Evolutionary conservation across 2,329 filamentous ascomycete genomes (phyloP).

Genomic region (Diaporthe capsici): DNA sequence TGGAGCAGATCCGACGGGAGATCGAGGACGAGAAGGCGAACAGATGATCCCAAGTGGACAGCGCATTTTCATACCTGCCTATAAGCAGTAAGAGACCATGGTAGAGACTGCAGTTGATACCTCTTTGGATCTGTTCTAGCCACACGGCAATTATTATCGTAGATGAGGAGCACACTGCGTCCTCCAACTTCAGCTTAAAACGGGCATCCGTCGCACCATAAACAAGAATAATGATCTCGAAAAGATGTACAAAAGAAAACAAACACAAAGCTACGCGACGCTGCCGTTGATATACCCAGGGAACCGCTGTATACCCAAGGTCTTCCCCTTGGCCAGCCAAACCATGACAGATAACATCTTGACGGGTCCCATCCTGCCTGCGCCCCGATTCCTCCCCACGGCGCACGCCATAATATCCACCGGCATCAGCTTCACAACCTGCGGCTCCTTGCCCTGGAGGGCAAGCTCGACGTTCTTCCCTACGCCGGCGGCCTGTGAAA

Average conservation of each 20-base stretch:
- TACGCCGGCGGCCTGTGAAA: constrained; percentile 60
- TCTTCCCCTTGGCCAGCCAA: constrained; percentile 66
- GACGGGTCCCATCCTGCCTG: constrained; percentile 61
- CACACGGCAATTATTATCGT: constrained; percentile 15
- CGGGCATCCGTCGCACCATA: background rate
- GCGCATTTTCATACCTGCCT: background rate
- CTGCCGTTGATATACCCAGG: constrained; percentile 63
- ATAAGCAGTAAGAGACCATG: constrained; percentile 1
- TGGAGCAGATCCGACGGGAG: constrained; percentile 83
- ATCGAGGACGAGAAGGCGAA: constrained; percentile 87
- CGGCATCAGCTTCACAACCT: constrained; percentile 61
- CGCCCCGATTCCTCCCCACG: constrained; percentile 64
- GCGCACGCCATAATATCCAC: constrained; percentile 65
- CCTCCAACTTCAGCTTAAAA: constrained; percentile 2
- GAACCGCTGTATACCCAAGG: constrained; percentile 60
- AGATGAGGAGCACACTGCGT: background rate
- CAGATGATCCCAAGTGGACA: constrained; percentile 50
- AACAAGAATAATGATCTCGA: background rate
- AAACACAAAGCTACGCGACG: constrained; percentile 55
- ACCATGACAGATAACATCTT: constrained; percentile 66
- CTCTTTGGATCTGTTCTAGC: constrained; percentile 1
- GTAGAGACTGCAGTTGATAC: constrained; percentile 24
- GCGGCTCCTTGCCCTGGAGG: constrained; percentile 60
- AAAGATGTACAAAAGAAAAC: background rate
- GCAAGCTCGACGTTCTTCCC: constrained; percentile 67